Conservation (phyloP, 1,139 yeast genomes). For the Kodamaea fungicola region DNA sequence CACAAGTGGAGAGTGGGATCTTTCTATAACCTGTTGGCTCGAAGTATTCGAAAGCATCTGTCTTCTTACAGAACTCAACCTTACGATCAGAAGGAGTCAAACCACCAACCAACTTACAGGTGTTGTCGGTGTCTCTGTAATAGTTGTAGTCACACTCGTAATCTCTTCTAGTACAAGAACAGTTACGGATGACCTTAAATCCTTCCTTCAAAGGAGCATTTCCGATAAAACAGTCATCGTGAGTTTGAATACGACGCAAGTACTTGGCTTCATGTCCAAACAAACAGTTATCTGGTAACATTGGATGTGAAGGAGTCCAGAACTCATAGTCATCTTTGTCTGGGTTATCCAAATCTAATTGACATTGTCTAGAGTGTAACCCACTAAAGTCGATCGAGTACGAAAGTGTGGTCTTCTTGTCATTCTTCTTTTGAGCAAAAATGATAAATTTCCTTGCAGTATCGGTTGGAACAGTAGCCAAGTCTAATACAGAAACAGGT, state of each 20-base stretch:
- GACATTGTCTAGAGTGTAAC: conserved; percentile 68
- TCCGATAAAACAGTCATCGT: conserved; percentile 76
- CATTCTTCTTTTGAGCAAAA: conserved; percentile 19
- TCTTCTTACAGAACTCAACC: conserved; percentile 56
- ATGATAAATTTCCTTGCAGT: conserved; percentile 67
- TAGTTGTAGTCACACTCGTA: conserved; percentile 93
- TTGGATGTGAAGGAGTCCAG: conserved; percentile 78
- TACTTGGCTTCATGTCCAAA: conserved; percentile 87
- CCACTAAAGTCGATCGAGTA: conserved; percentile 68
- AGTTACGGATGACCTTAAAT: conserved; percentile 56
- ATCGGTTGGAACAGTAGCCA: conserved; percentile 90
- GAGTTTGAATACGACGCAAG: conserved; percentile 63
- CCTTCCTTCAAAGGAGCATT: conserved; percentile 67
- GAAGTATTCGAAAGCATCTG: conserved; percentile 63
- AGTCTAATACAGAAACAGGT: conserved; percentile 57
- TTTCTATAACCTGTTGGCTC: conserved; percentile 80
- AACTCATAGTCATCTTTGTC: conserved; percentile 72
- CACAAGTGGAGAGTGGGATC: conserved; percentile 71
- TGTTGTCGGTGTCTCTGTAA: conserved; percentile 68
- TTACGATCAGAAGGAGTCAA: conserved; percentile 60
- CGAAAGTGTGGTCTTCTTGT: conserved; percentile 22
- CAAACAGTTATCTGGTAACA: conserved; percentile 59
- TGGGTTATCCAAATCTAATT: conserved; percentile 56
- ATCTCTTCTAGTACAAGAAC: conserved; percentile 84
- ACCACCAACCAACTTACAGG: conserved; percentile 80